Base-by-base conservation (phyloP, 163 green algal genomes). In the Chlorella variabilis region DNA sequence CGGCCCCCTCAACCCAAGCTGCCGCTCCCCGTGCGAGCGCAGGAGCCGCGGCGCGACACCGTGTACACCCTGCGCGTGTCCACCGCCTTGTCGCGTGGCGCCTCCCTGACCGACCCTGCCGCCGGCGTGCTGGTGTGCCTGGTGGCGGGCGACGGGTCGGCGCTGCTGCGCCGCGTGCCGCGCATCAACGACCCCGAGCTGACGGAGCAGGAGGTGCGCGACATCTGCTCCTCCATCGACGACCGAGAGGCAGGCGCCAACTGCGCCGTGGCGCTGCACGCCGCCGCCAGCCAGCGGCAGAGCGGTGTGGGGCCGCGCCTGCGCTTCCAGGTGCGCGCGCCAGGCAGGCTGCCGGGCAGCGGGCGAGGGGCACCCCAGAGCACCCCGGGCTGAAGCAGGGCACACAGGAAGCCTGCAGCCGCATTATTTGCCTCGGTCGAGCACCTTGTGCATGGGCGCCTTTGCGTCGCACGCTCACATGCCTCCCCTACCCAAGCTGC, bases 51-150 rank as follows among this genome's bases (percentile, higher is more conserved):
- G 23, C n/a, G 13, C 3, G 62, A 83, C 38, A 95, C 92, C 1
- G 90, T 94, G 0, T 95, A 94, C 83, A 94, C 89, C 9, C 56
- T 95, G 11, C 89, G 92, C n/a, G 69, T 96, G 15, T 89, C 81
- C 45, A 96, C 91, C 1, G 82, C 80, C 23, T 63, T 68, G 8
- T 75, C 79, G 6, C 75, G 90, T 3, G 89, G 87, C 27, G 34
- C 90, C 0, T 84, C 86, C 1, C 82, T 94, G 39, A 87, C 82
- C 1, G 90, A 95, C 25, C 81, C 83, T 1, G 63, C 83, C 27
- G 84, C 86, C 0, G 88, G 85, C 8, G 82, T 96, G 4, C 87
- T 92, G 49, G 70, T 96, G n/a, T 92, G 89, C 79, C 79, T 96
- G 2, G 77, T 96, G 2, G 83, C 78, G 15, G 59, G 51, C 7